Evolutionary conservation across 75 land plant species (phyloP).

Genomic region (Ceratopteris richardii): DNA sequence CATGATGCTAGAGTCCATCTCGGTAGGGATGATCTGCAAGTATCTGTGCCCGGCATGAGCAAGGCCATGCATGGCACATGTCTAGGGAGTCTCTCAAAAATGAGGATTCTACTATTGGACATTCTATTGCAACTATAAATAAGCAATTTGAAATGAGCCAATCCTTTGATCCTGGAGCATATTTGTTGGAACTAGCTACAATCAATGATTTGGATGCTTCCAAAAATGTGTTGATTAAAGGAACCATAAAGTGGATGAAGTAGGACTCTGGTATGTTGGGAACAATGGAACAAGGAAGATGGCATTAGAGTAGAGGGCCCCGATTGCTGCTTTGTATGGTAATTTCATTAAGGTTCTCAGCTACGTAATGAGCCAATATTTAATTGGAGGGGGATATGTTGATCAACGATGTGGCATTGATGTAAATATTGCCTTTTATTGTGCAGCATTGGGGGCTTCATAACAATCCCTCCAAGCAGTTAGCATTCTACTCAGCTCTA

Average conservation of each 20-base stretch:
- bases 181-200: conserved; percentile 9
- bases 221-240: conserved; percentile 3
- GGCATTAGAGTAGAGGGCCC: conserved; percentile 50
- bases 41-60: no score
- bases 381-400: conserved; percentile 24
- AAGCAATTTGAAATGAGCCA: no score
- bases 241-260: not conserved
- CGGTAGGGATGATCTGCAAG: no score
- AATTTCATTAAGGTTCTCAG: conserved; percentile 45
- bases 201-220: conserved; percentile 7
- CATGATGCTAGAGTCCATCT: no score
- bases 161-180: not conserved
- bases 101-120: no score
- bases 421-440: conserved; percentile 59
- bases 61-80: no score
- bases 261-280: not conserved
- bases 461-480: conserved; percentile 24
- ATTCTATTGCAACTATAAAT: no score
- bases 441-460: conserved; percentile 45
- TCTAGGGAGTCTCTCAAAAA: no score
- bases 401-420: conserved; percentile 44
- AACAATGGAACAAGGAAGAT: conserved; percentile 24
- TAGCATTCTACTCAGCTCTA: conserved; percentile 42
- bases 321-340: conserved; percentile 57
- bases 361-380: conserved; percentile 25